Conservation (phyloP, 1,284 basidiomycete species). For the Wallemia mellicola region DNA sequence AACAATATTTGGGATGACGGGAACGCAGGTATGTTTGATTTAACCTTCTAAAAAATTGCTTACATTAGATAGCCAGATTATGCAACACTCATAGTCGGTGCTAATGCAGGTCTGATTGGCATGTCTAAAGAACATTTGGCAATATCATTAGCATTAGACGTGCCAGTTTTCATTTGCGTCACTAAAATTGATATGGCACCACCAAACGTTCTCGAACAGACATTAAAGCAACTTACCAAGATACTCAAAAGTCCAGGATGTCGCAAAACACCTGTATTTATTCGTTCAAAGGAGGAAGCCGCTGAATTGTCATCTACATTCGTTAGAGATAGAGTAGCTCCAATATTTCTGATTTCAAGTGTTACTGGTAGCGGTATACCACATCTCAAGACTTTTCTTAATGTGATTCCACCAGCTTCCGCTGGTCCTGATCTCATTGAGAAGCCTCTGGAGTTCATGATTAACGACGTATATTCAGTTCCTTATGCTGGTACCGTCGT, state of each 20-base stretch:
- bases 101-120: constrained; percentile 74
- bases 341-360: constrained; percentile 78
- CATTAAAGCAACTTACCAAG: constrained; percentile 71
- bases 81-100: constrained; percentile 83
- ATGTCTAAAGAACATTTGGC: constrained; percentile 58
- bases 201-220: constrained; percentile 59
- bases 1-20: constrained; percentile 78
- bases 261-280: constrained; percentile 18
- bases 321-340: constrained; percentile 46
- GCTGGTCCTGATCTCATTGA: constrained; percentile 48
- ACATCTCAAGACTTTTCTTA: constrained; percentile 22
- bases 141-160: constrained; percentile 69
- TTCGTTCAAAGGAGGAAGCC: constrained; percentile 28
- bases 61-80: constrained; percentile 56
- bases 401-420: constrained; percentile 16
- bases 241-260: constrained; percentile 82
- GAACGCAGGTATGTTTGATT: constrained; percentile 12
- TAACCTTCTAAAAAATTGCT: not conserved
- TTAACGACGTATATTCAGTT: constrained; percentile 35
- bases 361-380: constrained; percentile 79
- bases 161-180: constrained; percentile 77
- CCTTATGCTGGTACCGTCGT: constrained; percentile 44
- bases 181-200: constrained; percentile 99
- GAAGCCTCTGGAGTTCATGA: constrained; percentile 48
- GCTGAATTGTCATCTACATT: constrained; percentile 46